phyloP scores from a whole-genome alignment of 371 early-diverging fungal species.

The Rhizopus stolonifer region DNA sequence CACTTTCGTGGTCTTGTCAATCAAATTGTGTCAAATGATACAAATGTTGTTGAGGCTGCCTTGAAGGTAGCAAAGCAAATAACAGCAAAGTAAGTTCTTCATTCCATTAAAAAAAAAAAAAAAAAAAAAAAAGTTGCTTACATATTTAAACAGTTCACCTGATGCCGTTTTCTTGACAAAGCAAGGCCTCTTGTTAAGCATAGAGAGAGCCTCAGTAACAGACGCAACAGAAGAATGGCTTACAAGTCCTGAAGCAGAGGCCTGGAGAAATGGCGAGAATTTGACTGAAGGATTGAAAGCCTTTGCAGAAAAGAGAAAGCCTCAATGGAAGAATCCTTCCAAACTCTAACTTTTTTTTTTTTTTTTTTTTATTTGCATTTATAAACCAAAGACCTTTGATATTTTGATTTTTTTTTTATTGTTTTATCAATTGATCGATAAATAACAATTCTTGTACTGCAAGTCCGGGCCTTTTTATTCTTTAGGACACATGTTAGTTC shows the following conservation, averaged over 20 bases:
- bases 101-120: no score
- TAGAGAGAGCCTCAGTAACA: constrained; percentile 39
- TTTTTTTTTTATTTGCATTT: no score
- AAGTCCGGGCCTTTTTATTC: background rate
- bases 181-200: constrained; percentile 39
- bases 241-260: constrained; percentile 33
- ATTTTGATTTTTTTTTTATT: no score
- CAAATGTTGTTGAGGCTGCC: constrained; percentile 37
- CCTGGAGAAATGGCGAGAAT: constrained; percentile 40
- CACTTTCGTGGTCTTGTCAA: constrained; percentile 49
- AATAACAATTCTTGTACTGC: no score
- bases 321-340: constrained; percentile 40
- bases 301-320: constrained; percentile 37
- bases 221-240: constrained; percentile 40
- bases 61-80: constrained; percentile 40
- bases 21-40: constrained; percentile 34
- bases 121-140: no score
- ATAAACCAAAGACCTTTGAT: no score
- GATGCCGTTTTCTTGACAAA: constrained; percentile 49
- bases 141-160: constrained; percentile 29
- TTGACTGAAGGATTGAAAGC: constrained; percentile 42
- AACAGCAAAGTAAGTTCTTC: constrained; percentile 39
- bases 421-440: no score
- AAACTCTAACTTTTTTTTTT: constrained; percentile 9
- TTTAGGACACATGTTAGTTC: no score